Base-by-base conservation (phyloP, 2,329 filamentous ascomycete species). In the Chaetomium olivaceum region DNA sequence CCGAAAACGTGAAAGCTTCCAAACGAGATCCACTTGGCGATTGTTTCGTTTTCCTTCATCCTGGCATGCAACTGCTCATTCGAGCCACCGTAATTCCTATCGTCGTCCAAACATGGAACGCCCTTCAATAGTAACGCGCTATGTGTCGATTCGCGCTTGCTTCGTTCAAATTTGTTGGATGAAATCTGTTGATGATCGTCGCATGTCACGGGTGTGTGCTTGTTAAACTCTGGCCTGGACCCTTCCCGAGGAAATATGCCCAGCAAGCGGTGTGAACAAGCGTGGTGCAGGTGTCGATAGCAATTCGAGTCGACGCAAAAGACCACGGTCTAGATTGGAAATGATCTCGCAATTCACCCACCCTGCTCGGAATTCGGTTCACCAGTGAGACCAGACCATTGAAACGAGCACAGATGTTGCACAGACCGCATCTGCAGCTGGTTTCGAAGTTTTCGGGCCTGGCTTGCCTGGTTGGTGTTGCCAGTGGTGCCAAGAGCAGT, bases 361-460 rank as follows among this genome's bases (percentile, higher is more conserved):
- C 25, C 19, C 4, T 8, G 39, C 23, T 58, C 61, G 54, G n/a
- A 60, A 56, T 59, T 43, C 61, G 65, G 65, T 39, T 64, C 62
- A 27, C 54, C 29, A 62, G 23, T 27, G 58, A 59, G 39, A 16
- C 16, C 14, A 63, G 19, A 64, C 55, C 61, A 64, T 64, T 64
- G 62, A 31, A 31, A 61, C 58, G 46, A 27, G 58, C 55, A 60
- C 57, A 39, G 56, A 58, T n/a, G 56, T 57, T 25, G 61, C 62
- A 64, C 64, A 55, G 66, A 51, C 58, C 46, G 23, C 43, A 43
- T n/a, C 8, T 51, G 51, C 63, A 56, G 19, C 29, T 62, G 43
- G 52, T n/a, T 48, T 55, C 50, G 23, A 31, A 29, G 56, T 21
- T 27, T 27, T 29, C 19, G 50, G 8, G 48, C 48, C 23, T 21